Evolutionary conservation across 495 filamentous ascomycete species (phyloP).

Genomic region (Peziza echinospora): DNA sequence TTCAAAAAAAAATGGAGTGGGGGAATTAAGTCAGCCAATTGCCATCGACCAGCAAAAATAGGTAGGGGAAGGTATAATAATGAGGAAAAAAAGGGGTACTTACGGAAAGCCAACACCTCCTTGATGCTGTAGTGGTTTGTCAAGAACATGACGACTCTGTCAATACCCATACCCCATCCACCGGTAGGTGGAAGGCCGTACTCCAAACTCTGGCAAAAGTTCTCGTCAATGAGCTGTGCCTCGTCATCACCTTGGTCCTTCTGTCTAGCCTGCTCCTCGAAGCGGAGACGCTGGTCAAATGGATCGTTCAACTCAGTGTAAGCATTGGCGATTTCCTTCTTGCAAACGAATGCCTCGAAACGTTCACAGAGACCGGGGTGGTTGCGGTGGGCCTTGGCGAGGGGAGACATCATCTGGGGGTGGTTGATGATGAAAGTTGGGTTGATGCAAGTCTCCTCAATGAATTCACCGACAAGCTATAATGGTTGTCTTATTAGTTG

Average conservation of each 20-base stretch:
- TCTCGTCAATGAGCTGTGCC: conserved; percentile 87
- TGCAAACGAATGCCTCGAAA: conserved; percentile 93
- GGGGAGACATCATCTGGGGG: conserved; percentile 91
- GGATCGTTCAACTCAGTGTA: conserved; percentile 98
- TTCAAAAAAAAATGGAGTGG: background rate
- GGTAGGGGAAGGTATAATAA: background rate
- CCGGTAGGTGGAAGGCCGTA: conserved; percentile 82
- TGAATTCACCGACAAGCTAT: conserved; percentile 80
- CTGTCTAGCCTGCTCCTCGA: conserved; percentile 89
- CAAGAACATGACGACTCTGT: conserved; percentile 82
- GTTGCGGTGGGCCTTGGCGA: conserved; percentile 81
- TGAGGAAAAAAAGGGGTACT: conserved; percentile 11
- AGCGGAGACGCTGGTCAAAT: conserved; percentile 78
- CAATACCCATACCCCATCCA: conserved; percentile 95
- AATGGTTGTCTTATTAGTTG: no score
- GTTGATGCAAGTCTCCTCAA: conserved; percentile 82
- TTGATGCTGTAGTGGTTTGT: conserved; percentile 90
- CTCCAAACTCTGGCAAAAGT: conserved; percentile 66
- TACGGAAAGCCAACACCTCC: conserved; percentile 79
- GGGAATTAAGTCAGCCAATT: no score
- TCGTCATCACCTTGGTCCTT: conserved; percentile 95
- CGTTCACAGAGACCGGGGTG: conserved; percentile 77
- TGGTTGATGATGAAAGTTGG: conserved; percentile 90
- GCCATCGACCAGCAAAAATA: background rate
- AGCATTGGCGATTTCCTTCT: conserved; percentile 89